Base-by-base conservation (phyloP, 768 basidiomycete species). In the Butyriboletus loyo region DNA sequence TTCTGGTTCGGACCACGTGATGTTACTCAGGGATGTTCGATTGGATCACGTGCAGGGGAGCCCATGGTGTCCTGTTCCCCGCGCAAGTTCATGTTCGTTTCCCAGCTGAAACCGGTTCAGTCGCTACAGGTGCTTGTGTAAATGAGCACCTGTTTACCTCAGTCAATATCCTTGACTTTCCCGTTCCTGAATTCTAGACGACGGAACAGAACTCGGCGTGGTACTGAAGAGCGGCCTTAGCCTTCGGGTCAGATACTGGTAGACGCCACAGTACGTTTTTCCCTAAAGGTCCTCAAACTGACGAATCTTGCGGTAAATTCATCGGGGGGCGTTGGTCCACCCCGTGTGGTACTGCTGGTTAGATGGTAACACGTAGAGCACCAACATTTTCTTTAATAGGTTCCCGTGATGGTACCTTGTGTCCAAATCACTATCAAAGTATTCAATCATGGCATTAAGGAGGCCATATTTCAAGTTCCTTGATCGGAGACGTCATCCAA, bases 161-260 rank as follows among this genome's bases (percentile, higher is more conserved):
- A 0, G 40, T 28, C 1, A 51, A 5, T 40, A 46, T 30, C 24
- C 55, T 52, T 13, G 56, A 52, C 19, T 51, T 52, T 0, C 56
- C 46, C 0, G 49, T 57, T 0, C 55, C 40, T 2, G 49, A 52
- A 17, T 36, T 47, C 15, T 51, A 49, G 1, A 56, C 39, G 5
- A 50, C 40, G n/a, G 48, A 46, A 22, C 48, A 56, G 7, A 56
- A 37, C 25, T 35, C 50, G 48, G 44, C 44, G 2, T 56, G 42
- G 39, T 50, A 31, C 14, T 4, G 7, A 2, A 17, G 11, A 2
- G 0, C 3, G 3, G 11, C 1, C 5, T 9, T 9, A 14, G 15
- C 13, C 3, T 34, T 9, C 19, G 2, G 11, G 50, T 39, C 10
- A 58, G 1, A 34, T 58, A 58, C 21, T 58, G 38, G 38, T 48